Base-by-base conservation (phyloP, 2,329 filamentous ascomycete species). In the Sclerotinia minor region DNA sequence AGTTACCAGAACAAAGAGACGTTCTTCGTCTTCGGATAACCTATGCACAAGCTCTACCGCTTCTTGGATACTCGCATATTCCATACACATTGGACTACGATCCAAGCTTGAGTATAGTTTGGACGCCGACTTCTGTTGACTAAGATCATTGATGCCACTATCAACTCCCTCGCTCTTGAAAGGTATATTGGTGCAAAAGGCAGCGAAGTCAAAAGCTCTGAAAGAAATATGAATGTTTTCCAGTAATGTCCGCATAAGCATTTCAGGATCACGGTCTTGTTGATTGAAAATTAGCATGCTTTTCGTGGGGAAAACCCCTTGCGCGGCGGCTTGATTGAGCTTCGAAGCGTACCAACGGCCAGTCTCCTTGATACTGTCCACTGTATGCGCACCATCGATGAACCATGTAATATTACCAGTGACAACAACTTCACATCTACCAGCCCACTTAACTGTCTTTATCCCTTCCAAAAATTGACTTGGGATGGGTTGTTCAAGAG, bases 311-410 rank as follows among this genome's bases (percentile, higher is more conserved):
- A 64, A 63, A 3, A 52, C 54, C 1, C 26, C 24, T 3, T 63
- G 55, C 5, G 38, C 17, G 17, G n/a, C 35, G 41, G 70, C 69
- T 13, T 69, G 49, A 0, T 32, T 24, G 13, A 69, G 41, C 73
- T 84, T 81, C 15, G 76, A 76, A 2, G 86, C 85, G 75, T 96
- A 98, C 94, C 94, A 97, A 68, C 85, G 83, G 0, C 89, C 90
- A 3, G 92, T 91, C 72, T 91, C 85, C 72, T 90, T 86, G 66
- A 99, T 89, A 76, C 93, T 97, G 75, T 98, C 94, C 2, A 90
- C 82, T 0, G 94, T 98, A 79, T 99, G 95, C 1, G 93, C 95
- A 11, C 94, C 94, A 75, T 99, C 95, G n/a, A 99, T 86, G 75
- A 92, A 89, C 93, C 94, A 99, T 35, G 83, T 83, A 13, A 96